phyloP scores from a whole-genome alignment of 176 grass and related monocot species.

The Sorghum bicolor region Sorghum_bicolor_NCBIv3 NC_012872.2:73453501-73454000 shows the following conservation, averaged over 20 bases:
- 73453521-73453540: background rate
- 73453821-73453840: background rate
- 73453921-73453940: conserved; percentile 37
- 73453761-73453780: background rate
- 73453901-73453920: conserved; percentile 43
- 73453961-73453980: background rate
- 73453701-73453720: background rate
- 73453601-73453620: background rate
- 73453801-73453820: background rate
- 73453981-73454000: conserved; percentile 12
- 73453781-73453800: background rate
- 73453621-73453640: background rate
- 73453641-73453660: background rate
- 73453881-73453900: conserved; percentile 32
- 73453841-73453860: background rate
- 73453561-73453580: background rate
- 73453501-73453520: background rate
- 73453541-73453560: background rate
- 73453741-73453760: background rate
- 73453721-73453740: conserved; percentile 4
- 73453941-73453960: conserved; percentile 3
- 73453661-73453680: background rate
- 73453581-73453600: background rate
- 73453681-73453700: background rate
- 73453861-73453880: conserved; percentile 45